phyloP scores from a whole-genome alignment of 192 early-diverging fungal genomes.

The Jimgerdemannia lactiflua region DNA sequence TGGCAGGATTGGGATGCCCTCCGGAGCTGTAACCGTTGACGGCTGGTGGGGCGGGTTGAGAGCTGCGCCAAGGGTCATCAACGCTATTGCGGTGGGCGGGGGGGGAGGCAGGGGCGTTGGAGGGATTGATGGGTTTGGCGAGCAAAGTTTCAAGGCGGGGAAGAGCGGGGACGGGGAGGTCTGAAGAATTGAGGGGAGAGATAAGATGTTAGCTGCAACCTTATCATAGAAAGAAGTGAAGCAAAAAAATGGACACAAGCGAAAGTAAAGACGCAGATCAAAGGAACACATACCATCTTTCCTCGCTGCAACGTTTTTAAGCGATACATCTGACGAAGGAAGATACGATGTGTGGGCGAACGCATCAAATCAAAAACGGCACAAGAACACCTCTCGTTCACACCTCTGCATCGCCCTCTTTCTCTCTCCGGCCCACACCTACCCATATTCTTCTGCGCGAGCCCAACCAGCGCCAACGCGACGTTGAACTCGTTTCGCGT shows the following conservation, averaged over 20 bases:
- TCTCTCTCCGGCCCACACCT: slow-evolving; percentile 3
- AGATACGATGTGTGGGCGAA: not conserved
- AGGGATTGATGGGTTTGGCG: slow-evolving; percentile 13
- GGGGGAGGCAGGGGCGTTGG: slow-evolving; percentile 4
- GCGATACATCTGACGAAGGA: slow-evolving; percentile 44
- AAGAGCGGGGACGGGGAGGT: slow-evolving; percentile 60
- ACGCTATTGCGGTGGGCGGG: not conserved
- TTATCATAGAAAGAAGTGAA: not conserved
- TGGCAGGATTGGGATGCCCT: not conserved
- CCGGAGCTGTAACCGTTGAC: not conserved
- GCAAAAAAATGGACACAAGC: not conserved
- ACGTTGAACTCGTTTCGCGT: slow-evolving; percentile 68
- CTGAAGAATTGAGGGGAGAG: slow-evolving; percentile 11
- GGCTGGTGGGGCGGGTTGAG: slow-evolving; percentile 1
- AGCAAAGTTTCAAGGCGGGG: slow-evolving; percentile 54
- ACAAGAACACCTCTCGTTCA: too few species aligned
- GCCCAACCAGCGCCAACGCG: slow-evolving; percentile 64
- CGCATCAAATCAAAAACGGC: too few species aligned
- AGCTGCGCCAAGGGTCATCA: slow-evolving; percentile 16
- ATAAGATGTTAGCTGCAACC: not conserved
- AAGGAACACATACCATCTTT: slow-evolving; percentile 46
- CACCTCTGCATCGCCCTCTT: not conserved
- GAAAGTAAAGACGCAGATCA: not conserved
- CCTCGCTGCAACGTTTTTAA: slow-evolving; percentile 63
- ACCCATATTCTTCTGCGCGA: slow-evolving; percentile 81